These are phyloP conservation scores for Penicillium sp. DNA, from an alignment of 2,329 filamentous ascomycete genomes.

Conservation along the genomic window DNA sequence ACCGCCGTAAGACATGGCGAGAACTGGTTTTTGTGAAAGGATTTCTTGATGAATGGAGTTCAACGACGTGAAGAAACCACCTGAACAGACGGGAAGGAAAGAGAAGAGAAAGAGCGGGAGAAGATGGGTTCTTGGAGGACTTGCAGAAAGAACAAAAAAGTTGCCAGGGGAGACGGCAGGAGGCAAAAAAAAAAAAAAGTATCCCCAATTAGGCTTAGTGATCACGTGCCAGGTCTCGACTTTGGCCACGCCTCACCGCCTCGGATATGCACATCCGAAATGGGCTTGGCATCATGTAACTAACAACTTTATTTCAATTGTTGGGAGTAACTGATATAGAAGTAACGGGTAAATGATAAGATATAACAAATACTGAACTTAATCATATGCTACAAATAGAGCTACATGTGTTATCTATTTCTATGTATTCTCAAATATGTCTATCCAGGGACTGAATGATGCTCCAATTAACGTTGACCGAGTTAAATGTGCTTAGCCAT, in stretches of 20 bases:
- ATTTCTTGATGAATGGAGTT: background rate
- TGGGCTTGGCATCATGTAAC: too few species aligned
- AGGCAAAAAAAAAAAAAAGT: slow-evolving; percentile 21
- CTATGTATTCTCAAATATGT: too few species aligned
- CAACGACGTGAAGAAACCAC: background rate
- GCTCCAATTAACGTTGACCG: too few species aligned
- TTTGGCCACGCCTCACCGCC: background rate
- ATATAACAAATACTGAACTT: too few species aligned
- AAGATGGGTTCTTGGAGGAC: slow-evolving; percentile 19
- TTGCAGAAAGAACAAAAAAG: slow-evolving; percentile 21
- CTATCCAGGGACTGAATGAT: too few species aligned
- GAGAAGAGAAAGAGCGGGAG: slow-evolving; percentile 8
- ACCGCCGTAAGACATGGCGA: slow-evolving; percentile 63
- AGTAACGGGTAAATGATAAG: too few species aligned
- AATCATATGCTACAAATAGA: too few species aligned
- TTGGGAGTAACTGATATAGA: too few species aligned
- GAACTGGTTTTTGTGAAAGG: slow-evolving; percentile 1
- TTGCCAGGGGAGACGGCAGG: slow-evolving; percentile 21
- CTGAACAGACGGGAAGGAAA: slow-evolving; percentile 3
- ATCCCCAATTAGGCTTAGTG: slow-evolving; percentile 25
- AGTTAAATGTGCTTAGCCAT: too few species aligned
- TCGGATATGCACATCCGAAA: too few species aligned
- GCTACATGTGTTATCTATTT: too few species aligned
- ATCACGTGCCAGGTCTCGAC: slow-evolving; percentile 1
- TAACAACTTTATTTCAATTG: too few species aligned